These are phyloP conservation scores for Diaporthe velutina DNA, from an alignment of 2,329 filamentous ascomycete species.

Conservation along the genomic window DNA sequence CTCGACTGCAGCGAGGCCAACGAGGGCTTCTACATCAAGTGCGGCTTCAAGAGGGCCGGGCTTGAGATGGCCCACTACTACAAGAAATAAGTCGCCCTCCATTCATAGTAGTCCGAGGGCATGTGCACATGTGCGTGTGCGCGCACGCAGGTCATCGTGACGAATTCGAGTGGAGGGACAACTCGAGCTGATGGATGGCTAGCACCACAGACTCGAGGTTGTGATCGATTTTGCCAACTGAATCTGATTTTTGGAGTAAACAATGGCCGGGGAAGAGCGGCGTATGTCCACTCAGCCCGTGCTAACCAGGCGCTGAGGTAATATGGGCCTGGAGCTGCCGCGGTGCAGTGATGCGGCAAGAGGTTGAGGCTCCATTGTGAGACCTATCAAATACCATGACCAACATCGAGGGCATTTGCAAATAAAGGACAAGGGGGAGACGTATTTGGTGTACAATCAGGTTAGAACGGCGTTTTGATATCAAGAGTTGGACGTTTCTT, in stretches of 20 bases:
- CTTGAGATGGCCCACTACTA: conserved; percentile 98
- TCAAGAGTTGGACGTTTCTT: not conserved
- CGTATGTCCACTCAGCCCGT: no score
- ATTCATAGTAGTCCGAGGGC: not conserved
- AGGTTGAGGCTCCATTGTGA: not conserved
- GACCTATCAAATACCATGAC: not conserved
- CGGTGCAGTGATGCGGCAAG: not conserved
- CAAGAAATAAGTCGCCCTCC: conserved; percentile 54
- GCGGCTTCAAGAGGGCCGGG: conserved; percentile 91
- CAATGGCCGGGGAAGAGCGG: not conserved
- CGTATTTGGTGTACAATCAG: not conserved
- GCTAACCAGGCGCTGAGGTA: not conserved
- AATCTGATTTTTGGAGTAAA: not conserved
- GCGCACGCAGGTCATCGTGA: conserved; percentile 3
- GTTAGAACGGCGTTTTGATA: conserved; percentile 12
- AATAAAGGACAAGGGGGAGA: not conserved
- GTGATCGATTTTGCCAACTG: conserved; percentile 24
- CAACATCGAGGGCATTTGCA: not conserved
- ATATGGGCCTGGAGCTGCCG: no score
- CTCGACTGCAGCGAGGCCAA: conserved; percentile 97
- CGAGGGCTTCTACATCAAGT: conserved; percentile 98
- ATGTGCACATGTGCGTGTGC: not conserved
- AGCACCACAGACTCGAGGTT: conserved; percentile 36
- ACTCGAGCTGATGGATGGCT: conserved; percentile 30
- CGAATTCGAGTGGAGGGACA: not conserved